Conservation (phyloP, 768 basidiomycete species). For the Leucogyrophana mollusca region DNA sequence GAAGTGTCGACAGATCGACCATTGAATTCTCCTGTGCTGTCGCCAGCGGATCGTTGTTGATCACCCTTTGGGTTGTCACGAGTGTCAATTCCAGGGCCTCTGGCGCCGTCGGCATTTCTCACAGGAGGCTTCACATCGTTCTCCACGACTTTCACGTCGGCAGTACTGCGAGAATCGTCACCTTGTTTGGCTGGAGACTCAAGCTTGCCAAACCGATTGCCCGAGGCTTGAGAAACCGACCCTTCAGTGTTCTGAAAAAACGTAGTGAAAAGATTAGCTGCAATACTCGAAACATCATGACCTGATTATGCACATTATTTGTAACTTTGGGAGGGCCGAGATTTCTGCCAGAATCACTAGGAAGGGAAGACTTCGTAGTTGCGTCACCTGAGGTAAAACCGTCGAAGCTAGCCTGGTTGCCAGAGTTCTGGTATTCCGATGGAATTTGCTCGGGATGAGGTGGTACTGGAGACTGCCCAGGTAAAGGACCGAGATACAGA, state of each 20-base stretch:
- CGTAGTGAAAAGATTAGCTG: constrained; percentile 13
- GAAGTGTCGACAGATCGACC: constrained; percentile 21
- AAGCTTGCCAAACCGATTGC: constrained; percentile 24
- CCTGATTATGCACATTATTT: constrained; percentile 34
- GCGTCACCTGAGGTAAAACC: constrained; percentile 9
- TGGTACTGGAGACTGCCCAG: constrained; percentile 25
- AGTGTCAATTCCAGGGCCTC: constrained; percentile 3
- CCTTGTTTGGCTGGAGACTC: constrained; percentile 20
- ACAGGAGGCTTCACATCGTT: constrained; percentile 9
- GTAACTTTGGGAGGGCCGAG: constrained; percentile 16
- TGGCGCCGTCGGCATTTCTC: constrained; percentile 12
- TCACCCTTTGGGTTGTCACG: constrained; percentile 12
- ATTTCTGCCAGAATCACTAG: constrained; percentile 22
- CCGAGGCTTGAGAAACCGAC: constrained; percentile 20
- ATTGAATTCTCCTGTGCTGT: constrained; percentile 30
- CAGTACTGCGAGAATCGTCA: constrained; percentile 14
- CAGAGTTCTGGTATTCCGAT: constrained; percentile 13
- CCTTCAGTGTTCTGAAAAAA: constrained; percentile 22
- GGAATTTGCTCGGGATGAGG: constrained; percentile 37
- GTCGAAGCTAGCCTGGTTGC: constrained; percentile 10
- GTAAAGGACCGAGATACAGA: constrained; percentile 59
- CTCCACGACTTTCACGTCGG: constrained; percentile 10
- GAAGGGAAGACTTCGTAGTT: constrained; percentile 15
- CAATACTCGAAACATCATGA: constrained; percentile 5
- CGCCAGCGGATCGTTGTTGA: constrained; percentile 9